Evolutionary conservation across 805 yeast species (phyloP).

Genomic region (Metschnikowia chrysomelidarum): DNA sequence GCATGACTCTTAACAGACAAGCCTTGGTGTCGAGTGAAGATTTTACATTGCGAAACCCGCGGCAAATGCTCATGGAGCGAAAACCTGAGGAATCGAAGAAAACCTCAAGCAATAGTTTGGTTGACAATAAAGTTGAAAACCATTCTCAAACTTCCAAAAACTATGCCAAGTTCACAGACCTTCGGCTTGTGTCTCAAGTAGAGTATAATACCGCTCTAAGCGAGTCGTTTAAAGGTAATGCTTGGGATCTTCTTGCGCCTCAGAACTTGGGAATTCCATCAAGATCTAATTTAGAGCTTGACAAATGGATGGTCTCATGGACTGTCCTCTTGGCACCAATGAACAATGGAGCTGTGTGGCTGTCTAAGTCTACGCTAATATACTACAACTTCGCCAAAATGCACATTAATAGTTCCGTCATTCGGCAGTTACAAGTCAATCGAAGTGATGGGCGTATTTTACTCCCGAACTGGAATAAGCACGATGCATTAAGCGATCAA

Average conservation of each 20-base stretch:
- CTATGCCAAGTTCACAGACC: constrained; percentile 36
- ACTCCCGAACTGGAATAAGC: constrained; percentile 35
- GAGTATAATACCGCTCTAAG: constrained; percentile 64
- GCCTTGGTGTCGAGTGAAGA: constrained; percentile 53
- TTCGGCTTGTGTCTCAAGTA: constrained; percentile 64
- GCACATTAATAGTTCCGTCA: constrained; percentile 60
- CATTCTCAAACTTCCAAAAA: background rate
- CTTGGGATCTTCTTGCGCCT: constrained; percentile 62
- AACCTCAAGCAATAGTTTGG: background rate
- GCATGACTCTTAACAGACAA: constrained; percentile 56
- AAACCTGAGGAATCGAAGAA: background rate
- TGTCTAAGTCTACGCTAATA: constrained; percentile 64
- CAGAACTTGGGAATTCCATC: constrained; percentile 66
- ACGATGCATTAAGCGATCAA: too few species aligned
- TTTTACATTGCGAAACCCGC: constrained; percentile 40
- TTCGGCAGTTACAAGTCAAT: constrained; percentile 40
- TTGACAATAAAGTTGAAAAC: background rate
- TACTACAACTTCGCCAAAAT: constrained; percentile 74
- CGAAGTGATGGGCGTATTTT: constrained; percentile 16
- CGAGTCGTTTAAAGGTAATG: constrained; percentile 54
- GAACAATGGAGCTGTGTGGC: constrained; percentile 57
- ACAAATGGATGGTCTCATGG: constrained; percentile 82
- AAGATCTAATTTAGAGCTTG: constrained; percentile 61
- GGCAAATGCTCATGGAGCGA: constrained; percentile 30
- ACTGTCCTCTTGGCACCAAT: constrained; percentile 64